These are phyloP conservation scores for Mucor ambiguus DNA, from an alignment of 371 early-diverging fungal species.

Conservation along the genomic window DNA sequence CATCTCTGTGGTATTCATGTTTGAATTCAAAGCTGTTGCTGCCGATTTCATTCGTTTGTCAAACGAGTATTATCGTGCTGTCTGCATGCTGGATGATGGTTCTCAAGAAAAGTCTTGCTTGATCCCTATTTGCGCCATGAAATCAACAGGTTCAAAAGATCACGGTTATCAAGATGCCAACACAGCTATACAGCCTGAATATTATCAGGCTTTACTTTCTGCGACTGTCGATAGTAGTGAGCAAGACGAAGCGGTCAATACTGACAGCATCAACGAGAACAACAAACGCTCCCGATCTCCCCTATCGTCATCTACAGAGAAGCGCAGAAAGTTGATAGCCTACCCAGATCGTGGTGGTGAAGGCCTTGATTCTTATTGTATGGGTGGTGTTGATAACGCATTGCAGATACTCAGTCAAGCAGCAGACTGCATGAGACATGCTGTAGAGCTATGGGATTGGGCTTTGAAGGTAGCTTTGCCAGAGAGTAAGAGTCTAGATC, in stretches of 20 bases:
- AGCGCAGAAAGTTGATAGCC: constrained; percentile 9
- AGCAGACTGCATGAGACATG: constrained; percentile 41
- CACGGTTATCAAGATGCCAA: neutral
- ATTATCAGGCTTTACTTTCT: neutral
- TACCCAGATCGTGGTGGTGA: constrained; percentile 30
- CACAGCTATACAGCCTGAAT: constrained; percentile 18
- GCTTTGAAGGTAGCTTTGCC: constrained; percentile 10
- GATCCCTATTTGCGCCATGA: constrained; percentile 43
- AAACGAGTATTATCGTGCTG: constrained; percentile 36
- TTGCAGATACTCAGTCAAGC: constrained; percentile 41
- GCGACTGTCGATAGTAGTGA: neutral
- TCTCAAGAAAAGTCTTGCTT: constrained; percentile 37
- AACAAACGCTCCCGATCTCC: neutral
- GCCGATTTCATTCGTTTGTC: constrained; percentile 39
- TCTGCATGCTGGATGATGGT: constrained; percentile 34
- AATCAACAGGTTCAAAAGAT: neutral
- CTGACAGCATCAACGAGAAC: neutral
- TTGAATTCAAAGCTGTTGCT: constrained; percentile 38
- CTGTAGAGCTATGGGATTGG: constrained; percentile 46
- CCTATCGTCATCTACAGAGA: neutral
- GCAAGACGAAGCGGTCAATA: neutral
- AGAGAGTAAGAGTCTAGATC: constrained; percentile 21
- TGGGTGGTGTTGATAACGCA: constrained; percentile 44
- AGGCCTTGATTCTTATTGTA: constrained; percentile 38
- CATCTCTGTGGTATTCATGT: constrained; percentile 33